Percentiles rank a stretch among this genome's conserved stretches.
Conservation (phyloP, 805 yeast genomes). For the Yamadazyma philogaea region DNA sequence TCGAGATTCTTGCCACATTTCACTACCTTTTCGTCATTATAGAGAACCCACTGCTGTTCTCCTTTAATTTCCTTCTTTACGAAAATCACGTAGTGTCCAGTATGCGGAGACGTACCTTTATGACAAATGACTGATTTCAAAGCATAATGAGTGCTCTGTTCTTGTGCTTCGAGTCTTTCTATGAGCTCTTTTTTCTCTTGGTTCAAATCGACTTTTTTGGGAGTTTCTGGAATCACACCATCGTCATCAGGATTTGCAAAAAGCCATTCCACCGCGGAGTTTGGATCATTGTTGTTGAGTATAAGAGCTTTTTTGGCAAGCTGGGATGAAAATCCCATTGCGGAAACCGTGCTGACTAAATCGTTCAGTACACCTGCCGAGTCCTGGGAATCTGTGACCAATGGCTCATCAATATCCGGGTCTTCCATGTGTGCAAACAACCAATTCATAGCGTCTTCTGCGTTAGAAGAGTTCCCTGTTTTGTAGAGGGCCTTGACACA, state of each 20-base stretch:
- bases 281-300: slow-evolving; percentile 57
- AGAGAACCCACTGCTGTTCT: slow-evolving; percentile 63
- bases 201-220: slow-evolving; percentile 30
- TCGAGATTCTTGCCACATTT: slow-evolving; percentile 40
- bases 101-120: slow-evolving; percentile 84
- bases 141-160: slow-evolving; percentile 30
- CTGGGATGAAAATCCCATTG: slow-evolving; percentile 75
- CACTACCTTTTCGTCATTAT: slow-evolving; percentile 88
- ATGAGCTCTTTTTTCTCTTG: slow-evolving; percentile 17
- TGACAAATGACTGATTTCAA: slow-evolving; percentile 76
- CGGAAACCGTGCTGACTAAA: slow-evolving; percentile 45
- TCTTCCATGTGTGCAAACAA: slow-evolving; percentile 87
- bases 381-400: slow-evolving; percentile 24
- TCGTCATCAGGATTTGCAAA: slow-evolving; percentile 78
- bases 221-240: slow-evolving; percentile 41
- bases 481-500: slow-evolving; percentile 63
- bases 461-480: slow-evolving; percentile 57
- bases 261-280: slow-evolving; percentile 87
- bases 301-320: slow-evolving; percentile 72
- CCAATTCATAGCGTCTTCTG: slow-evolving; percentile 88
- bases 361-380: slow-evolving; percentile 19
- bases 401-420: slow-evolving; percentile 64
- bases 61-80: slow-evolving; percentile 44
- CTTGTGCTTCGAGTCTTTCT: not conserved
- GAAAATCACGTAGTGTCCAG: slow-evolving; percentile 89